Conservation (phyloP, 371 early-diverging fungal species). For the Apophysomyces sp. region DNA sequence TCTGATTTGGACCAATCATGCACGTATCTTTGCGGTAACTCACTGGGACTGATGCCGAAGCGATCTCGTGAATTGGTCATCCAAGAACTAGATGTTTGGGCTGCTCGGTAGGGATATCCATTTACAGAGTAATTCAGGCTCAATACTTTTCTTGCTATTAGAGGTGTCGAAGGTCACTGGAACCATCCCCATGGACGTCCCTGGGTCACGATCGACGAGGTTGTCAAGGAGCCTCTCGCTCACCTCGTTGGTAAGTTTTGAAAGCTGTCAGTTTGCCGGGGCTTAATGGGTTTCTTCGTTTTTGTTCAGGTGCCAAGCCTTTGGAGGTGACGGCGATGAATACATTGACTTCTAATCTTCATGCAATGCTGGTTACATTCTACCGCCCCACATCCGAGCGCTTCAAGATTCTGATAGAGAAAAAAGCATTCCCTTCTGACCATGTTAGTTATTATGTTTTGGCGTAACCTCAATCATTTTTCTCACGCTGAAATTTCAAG, state of each 20-base stretch:
- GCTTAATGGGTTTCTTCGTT: neutral
- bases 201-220: slow-evolving; percentile 87
- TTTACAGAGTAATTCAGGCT: neutral
- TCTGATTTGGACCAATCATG: slow-evolving; percentile 43
- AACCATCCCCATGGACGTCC: slow-evolving; percentile 80
- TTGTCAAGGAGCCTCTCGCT: slow-evolving; percentile 69
- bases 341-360: slow-evolving; percentile 90
- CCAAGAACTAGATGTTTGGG: slow-evolving; percentile 93
- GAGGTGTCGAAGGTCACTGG: slow-evolving; percentile 89
- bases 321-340: slow-evolving; percentile 91
- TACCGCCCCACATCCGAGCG: slow-evolving; percentile 79
- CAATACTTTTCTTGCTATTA: slow-evolving; percentile 12
- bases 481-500: slow-evolving; percentile 36
- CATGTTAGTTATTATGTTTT: slow-evolving; percentile 42
- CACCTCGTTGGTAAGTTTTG: slow-evolving; percentile 69
- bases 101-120: slow-evolving; percentile 50
- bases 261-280: neutral
- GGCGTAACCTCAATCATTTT: slow-evolving; percentile 51
- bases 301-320: slow-evolving; percentile 66
- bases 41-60: slow-evolving; percentile 87
- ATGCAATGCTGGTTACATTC: slow-evolving; percentile 88
- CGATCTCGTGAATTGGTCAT: slow-evolving; percentile 63
- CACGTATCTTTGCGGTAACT: slow-evolving; percentile 92
- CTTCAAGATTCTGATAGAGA: slow-evolving; percentile 90
- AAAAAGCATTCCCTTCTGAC: slow-evolving; percentile 95